Conservation (phyloP, 306 rosid genomes). For the Malus sylvestris region DNA sequence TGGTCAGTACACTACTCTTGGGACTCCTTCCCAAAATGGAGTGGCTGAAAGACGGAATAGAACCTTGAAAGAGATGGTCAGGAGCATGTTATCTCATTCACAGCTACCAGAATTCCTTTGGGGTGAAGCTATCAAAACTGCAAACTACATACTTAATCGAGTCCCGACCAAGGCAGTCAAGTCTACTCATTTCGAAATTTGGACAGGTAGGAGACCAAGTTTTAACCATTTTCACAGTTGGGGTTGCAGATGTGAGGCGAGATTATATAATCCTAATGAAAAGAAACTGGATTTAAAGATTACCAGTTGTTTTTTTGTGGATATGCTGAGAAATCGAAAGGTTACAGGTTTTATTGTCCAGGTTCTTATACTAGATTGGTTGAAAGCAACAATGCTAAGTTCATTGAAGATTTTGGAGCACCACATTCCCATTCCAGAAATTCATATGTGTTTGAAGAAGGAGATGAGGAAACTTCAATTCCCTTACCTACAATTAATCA, state of each 20-base stretch:
- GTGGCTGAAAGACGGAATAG: neutral
- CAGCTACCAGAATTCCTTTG: neutral
- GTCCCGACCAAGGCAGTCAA: neutral
- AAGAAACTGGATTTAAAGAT: too few relatives aligned
- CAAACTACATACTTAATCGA: too few relatives aligned
- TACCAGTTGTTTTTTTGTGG: too few relatives aligned
- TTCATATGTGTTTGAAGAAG: neutral
- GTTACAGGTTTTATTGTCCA: too few relatives aligned
- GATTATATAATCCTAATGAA: too few relatives aligned
- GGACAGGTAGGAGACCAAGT: too few relatives aligned
- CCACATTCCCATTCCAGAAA: neutral
- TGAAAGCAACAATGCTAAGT: neutral
- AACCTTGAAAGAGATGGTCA: neutral
- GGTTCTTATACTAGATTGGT: neutral
- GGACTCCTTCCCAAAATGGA: neutral
- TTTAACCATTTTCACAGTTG: too few relatives aligned
- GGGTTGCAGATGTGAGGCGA: too few relatives aligned
- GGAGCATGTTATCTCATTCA: neutral
- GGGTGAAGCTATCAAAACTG: neutral
- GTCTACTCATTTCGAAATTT: too few relatives aligned
- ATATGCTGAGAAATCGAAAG: too few relatives aligned
- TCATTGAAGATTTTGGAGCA: neutral
- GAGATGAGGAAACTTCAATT: too few relatives aligned
- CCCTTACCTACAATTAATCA: neutral
- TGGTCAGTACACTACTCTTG: neutral